Evolutionary conservation across 2,329 filamentous ascomycete genomes (phyloP).

Genomic region (Pseudopithomyces maydicus): DNA sequence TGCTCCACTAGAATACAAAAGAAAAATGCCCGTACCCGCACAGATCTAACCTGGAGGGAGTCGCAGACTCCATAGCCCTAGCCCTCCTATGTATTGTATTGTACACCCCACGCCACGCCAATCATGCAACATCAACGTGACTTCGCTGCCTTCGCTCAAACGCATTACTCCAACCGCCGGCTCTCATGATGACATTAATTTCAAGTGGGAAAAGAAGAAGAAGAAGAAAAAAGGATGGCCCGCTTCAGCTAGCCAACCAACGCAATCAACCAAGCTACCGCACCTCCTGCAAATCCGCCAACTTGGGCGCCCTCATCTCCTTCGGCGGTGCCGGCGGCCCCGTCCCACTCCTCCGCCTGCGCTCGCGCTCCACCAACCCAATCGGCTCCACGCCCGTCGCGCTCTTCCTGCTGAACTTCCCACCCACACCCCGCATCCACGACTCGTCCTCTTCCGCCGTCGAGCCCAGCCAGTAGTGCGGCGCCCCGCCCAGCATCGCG

Average conservation of each 20-base stretch:
- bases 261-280: constrained; percentile 11
- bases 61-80: not conserved
- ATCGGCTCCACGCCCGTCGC: constrained; percentile 46
- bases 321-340: constrained; percentile 54
- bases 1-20: constrained; percentile 1
- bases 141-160: constrained; percentile 5
- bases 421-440: constrained; percentile 69
- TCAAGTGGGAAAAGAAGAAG: too few species aligned
- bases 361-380: constrained; percentile 61
- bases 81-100: too few species aligned
- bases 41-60: not conserved
- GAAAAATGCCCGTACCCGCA: not conserved
- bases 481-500: constrained; percentile 73
- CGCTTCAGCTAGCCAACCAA: not conserved
- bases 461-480: constrained; percentile 80
- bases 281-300: constrained; percentile 22
- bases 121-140: not conserved
- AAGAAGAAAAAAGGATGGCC: not conserved
- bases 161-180: not conserved
- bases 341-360: constrained; percentile 66
- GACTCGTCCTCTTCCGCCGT: constrained; percentile 59
- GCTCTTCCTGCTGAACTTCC: constrained; percentile 60
- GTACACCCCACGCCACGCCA: too few species aligned
- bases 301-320: constrained; percentile 15
- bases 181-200: not conserved